Base-by-base conservation (phyloP, 495 filamentous ascomycete species). In the Penicillium egyptiacum region DNA sequence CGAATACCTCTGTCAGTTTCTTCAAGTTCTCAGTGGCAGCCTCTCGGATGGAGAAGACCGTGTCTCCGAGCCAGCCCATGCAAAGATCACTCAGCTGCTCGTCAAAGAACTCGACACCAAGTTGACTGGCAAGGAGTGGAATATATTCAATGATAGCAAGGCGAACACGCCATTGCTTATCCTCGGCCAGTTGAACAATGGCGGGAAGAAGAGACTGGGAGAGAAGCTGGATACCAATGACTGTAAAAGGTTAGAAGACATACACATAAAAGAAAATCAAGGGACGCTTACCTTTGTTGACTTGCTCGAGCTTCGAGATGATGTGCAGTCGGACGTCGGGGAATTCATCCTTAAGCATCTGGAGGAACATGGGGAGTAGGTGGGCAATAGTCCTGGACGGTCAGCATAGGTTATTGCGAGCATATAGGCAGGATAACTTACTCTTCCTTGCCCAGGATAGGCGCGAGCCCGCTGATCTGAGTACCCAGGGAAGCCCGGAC, bases 61-160 rank as follows among this genome's bases (percentile, higher is more conserved):
- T 97, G 65, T 98, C 94, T 25, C 95, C 95, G n/a, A 98, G 82
- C 94, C 94, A 98, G 57, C 89, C 88, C 94, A 98, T 98, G 80
- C 94, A 98, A 20, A 98, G 84, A 53, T 86, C 86, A 63, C 89
- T 91, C 41, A 98, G 83, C 74, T 98, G 94, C 71, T 98, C 92
- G 68, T 98, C 92, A 73, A 98, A 98, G 81, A 98, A 98, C 66
- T 94, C 86, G 53, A 98, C 94, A 41, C 94, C 94, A 16, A 98
- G 81, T 69, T 98, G 94, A 64, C 90, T 92, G 44, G 95, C 95
- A 39, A 98, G 87, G 44, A 98, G 82, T 23, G 94, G 94, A 67
- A 98, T 97, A 75, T 98, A 97, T 82, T 98, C 92, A 68, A 98
- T 98, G 66, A 98, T 98, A 46, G 94, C 94, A 50, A 98, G 81